Conservation (phyloP, 2,329 filamentous ascomycete genomes). For the Ambrosiella beaveri region DNA sequence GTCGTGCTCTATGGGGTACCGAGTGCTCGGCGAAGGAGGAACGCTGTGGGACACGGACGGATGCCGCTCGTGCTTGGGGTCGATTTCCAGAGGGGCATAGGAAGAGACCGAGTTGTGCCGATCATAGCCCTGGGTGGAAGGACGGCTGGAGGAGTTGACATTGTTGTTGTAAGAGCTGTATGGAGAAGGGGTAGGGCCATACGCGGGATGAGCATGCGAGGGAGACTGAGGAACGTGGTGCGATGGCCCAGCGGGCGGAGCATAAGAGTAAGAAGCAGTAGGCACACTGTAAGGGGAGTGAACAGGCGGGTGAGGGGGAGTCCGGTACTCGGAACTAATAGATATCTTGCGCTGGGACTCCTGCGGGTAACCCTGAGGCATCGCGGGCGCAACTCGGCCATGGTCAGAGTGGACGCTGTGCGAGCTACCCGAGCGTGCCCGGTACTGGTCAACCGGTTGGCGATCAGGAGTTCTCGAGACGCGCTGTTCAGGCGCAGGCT, state of each 20-base stretch:
- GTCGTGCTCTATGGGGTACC: conserved; percentile 3
- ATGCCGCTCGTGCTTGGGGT: conserved; percentile 6
- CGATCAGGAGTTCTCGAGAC: conserved; percentile 21
- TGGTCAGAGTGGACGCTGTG: conserved; percentile 26
- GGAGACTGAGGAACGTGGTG: conserved; percentile 17
- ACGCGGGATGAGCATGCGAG: conserved; percentile 17
- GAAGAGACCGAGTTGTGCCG: conserved; percentile 6
- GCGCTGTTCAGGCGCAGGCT: conserved; percentile 34
- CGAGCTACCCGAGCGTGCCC: conserved; percentile 44
- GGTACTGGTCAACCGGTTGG: conserved; percentile 17
- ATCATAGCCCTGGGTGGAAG: conserved; percentile 2
- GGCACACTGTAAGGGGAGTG: background rate
- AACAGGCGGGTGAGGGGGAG: background rate
- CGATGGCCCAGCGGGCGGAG: background rate
- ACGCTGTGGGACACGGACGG: conserved; percentile 1
- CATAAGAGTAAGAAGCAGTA: conserved; percentile 2
- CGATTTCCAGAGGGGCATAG: conserved; percentile 4
- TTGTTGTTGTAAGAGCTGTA: conserved; percentile 8
- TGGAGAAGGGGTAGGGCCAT: no score
- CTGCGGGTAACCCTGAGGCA: background rate
- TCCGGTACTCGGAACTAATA: background rate
- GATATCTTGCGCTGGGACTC: conserved; percentile 1
- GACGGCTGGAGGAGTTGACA: background rate
- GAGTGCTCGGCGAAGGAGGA: conserved; percentile 5
- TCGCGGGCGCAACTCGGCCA: conserved; percentile 1